A percentile compares a stretch with the other conserved stretches of the same genome.
phyloP scores from a whole-genome alignment of 2,329 filamentous ascomycete species.

The Exophiala sp. region DNA sequence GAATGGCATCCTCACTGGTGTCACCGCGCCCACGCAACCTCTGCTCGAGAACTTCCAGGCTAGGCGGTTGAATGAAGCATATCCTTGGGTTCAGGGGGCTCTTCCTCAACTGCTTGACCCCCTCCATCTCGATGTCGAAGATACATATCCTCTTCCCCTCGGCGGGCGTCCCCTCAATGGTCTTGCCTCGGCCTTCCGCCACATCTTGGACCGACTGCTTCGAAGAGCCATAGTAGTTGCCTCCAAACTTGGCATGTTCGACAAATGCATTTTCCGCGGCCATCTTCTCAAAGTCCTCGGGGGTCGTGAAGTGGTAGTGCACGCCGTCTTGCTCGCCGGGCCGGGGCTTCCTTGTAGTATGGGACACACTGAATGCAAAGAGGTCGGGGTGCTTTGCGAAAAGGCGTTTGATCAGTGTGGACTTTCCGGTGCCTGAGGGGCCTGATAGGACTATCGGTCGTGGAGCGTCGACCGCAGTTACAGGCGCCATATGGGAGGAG shows the following conservation, averaged over 20 bases:
- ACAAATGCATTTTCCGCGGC: constrained; percentile 69
- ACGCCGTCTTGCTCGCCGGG: constrained; percentile 67
- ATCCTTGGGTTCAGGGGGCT: constrained; percentile 70
- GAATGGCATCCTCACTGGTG: constrained; percentile 67
- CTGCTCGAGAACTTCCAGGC: constrained; percentile 64
- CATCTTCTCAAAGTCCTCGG: constrained; percentile 61
- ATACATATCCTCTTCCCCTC: constrained; percentile 69
- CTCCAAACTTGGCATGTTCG: constrained; percentile 79
- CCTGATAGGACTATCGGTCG: constrained; percentile 41
- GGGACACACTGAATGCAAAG: constrained; percentile 45
- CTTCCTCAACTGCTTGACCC: constrained; percentile 86
- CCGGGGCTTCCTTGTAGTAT: constrained; percentile 76
- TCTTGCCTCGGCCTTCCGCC: constrained; percentile 52
- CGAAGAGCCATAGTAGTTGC: constrained; percentile 81
- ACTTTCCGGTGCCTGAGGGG: constrained; percentile 40
- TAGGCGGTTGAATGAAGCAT: constrained; percentile 78
- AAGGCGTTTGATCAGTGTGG: constrained; percentile 39
- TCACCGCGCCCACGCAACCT: constrained; percentile 69
- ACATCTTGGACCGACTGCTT: constrained; percentile 72
- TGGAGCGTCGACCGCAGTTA: constrained; percentile 2
- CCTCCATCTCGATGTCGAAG: constrained; percentile 95
- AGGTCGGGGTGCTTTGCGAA: constrained; percentile 40
- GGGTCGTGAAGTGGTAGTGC: constrained; percentile 73
- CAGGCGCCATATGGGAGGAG: constrained; percentile 17
- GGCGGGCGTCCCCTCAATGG: constrained; percentile 25